Evolutionary conservation across 1,284 basidiomycete species (phyloP), one percentile per base, ranked within the genome.

Genomic region (Malassezia sp.): DNA sequence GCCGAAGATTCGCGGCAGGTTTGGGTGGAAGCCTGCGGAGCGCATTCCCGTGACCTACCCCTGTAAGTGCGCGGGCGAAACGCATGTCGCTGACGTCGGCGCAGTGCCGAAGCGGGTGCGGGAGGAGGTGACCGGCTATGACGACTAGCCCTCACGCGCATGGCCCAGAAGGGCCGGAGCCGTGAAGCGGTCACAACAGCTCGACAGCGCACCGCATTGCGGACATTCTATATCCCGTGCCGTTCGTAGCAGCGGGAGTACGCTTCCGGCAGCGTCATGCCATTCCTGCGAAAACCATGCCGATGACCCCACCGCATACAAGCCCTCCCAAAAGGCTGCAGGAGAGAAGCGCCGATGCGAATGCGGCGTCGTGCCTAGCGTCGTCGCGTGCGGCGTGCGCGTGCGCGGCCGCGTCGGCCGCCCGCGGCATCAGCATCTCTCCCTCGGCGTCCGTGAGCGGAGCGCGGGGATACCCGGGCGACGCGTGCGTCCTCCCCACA

Each of bases 11-110:
- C 81, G 87, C 49, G 79, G 76, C 64, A 73, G 76, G 11, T 71
- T 61, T 46, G 89, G 89, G 28, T 89, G 82, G 71, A 77, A 76
- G 60, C 79, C 79, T 4, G 73, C 83, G 32, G 83, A 86, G 67
- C 75, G 76, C 33, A 77, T 87, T 42, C 89, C 89, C 9, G 81
- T 81, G 11, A 79, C 84, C 22, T 95, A 85, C 73, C 89, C 89
- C 60, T 68, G 89, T 93, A 70, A 70, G 86, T 77, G 3, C 7
- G 15, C 29, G 5, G 18, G 12, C 20, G n/a, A n/a, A 32, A 5
- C 9, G 12, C 34, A 24, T 15, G 5, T 18, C 12, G 12, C 18
- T 21, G n/a, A 20, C 21, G n/a, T 20, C 21, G 9, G 22, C n/a
- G 20, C 49, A 66, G 61, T 67, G 29, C 64, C 64, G n/a, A 38